Base-by-base conservation (phyloP, 2,329 filamentous ascomycete genomes). In the Dactylellina parvicollis region DNA sequence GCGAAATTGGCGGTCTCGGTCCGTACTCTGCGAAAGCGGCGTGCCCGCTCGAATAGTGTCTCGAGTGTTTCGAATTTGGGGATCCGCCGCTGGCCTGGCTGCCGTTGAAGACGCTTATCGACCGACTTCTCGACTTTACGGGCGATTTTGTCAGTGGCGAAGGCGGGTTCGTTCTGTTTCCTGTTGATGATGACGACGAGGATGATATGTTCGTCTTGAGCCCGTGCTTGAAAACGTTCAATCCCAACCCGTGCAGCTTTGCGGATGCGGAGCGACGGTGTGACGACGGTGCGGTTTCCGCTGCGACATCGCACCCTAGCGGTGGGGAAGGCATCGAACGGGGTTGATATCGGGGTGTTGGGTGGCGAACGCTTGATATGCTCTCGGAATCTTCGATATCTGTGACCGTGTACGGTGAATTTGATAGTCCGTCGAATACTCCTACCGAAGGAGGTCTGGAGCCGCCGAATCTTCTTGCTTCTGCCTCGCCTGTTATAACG, bases 251-350 rank as follows among this genome's bases (percentile, higher is more conserved):
- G 46, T 73, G 69, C 28, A 73, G 16, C 36, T 59, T 73, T 36
- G 60, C 61, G 34, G 60, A 56, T 26, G 49, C 20, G 18, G 61
- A 66, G 12, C 61, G 49, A 16, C 50, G 49, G 16, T 66, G 49
- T 14, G 69, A 24, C 32, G 32, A 32, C 44, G 66, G 44, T 44
- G 55, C 18, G 47, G 57, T 54, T 22, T 46, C 36, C 32, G 54
- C 26, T n/a, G 54, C 24, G 4, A 18, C 46, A 66, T 73, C 69
- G 54, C 54, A 73, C 46, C 52, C 69, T 38, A 66, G 38, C 16
- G 60, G 69, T 36, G 69, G 69, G 4, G 69, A 73, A 49, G 69
- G 69, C 69, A 73, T 73, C 42, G 69, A 73, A 44, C 69, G 60
- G 40, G 69, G 69, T 55, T 73, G 69, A 32, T 72, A 72, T 32